Evolutionary conservation across 805 yeast species (phyloP), one percentile per base, ranked within the genome.

Genomic region (Jamesozyma piceae): DNA sequence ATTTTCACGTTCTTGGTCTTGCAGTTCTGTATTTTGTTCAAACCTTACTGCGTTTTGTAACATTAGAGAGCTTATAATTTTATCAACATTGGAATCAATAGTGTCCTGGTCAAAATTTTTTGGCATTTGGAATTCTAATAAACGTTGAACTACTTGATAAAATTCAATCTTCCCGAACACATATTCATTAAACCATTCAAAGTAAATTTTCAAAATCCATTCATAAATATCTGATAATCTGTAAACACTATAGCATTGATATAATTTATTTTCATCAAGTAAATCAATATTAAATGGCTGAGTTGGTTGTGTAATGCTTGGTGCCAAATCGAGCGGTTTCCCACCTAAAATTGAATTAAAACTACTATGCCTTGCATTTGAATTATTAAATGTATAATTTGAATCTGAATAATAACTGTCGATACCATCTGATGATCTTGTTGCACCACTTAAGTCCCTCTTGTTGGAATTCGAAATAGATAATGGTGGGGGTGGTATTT

Each of bases 261-360:
- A 55, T 41, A 76, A 67, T 47, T 78, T 80, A n/a, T 64, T 60
- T 18, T 68, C 68, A 14, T 66, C 67, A 30, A 79, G 55, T 0
- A 71, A 60, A 11, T 73, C 67, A 0, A 81, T 70, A 3, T 75
- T 60, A 47, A 78, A 79, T 2, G 82, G 82, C 8, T 78, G 64
- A 36, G 72, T 67, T 0, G 85, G 84, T 17, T 76, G 55, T 3
- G 63, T 61, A 17, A 62, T 55, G 43, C 64, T 62, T 2, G 65
- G 63, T 20, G 53, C 60, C 17, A 54, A 43, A 11, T 58, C 57
- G 24, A 60, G 46, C 5, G 65, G 66, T 31, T 52, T 58, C 20
- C 57, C 62, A 19, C 66, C 66, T 10, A 53, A 37, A 6, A 62
- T 37, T 1, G 64, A 59, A 37, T 55, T 59, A 35, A 54, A 60